Evolutionary conservation across 306 rosid genomes (phyloP), one percentile per base, ranked within the genome.

Genomic region (Rosa rugosa): DNA sequence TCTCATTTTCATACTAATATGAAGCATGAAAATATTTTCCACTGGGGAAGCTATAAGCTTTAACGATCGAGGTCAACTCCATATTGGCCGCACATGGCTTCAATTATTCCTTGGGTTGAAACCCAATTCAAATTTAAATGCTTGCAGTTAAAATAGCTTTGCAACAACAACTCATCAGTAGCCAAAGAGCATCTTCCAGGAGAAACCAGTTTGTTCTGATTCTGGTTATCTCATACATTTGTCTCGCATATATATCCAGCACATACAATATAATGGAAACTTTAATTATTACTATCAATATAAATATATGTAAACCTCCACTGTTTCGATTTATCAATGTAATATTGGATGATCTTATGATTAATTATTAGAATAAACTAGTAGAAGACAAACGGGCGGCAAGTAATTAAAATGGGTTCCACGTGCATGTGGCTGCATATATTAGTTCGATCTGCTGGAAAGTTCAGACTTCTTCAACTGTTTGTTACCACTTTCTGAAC

Each of bases 91-190:
- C 34, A 56, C 69, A 38, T 68, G 81, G 75, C 31, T 41, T 77
- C n/a, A 62, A 47, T 60, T 79, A 60, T 71, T n/a, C 66, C 77
- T 49, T 49, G 67, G 6, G 7, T 62, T 62, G 14, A 62, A 62
- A 23, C 67, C 38, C 34, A 1, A 31, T 64, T 31, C 0, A 12
- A 64, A 11, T 64, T 13, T 5, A 5, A 64, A 11, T 16, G 42
- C 40, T 31, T 64, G 22, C 11, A 14, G 18, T 27, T 64, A 12
- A 16, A 51, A 16, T 14, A 51, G 57, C n/a, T 5, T 51, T 51
- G 69, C 69, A 31, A 73, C 4, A 13, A 18, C 17, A 51, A 51
- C 56, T 16, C 20, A 16, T 50, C 56, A 50, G 56, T 50, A 50
- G 56, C 56, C 6, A 50, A 50, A 50, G 8, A 50, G 70, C 23